Base-by-base conservation (phyloP, 1,139 yeast species). In the Sugiyamaella novakii region DNA sequence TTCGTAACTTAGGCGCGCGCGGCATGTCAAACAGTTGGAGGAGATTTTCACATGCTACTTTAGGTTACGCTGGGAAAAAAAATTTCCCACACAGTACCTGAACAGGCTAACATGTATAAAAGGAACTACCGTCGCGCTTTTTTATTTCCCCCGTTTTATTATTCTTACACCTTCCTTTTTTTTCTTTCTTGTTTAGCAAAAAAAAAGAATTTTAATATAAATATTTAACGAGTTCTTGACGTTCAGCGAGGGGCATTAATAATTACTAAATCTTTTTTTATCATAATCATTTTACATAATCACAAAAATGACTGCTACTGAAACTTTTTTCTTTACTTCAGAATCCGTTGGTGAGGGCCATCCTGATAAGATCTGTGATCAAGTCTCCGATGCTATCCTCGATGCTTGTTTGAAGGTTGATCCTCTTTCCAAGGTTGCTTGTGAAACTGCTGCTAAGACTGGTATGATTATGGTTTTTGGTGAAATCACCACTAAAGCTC, bases 291-390 rank as follows among this genome's bases (percentile, higher is more conserved):
- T 35, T 35, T 44, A 38, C 31, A 36, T 39, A 42, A 46, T 44
- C 46, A 34, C 36, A 46, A 53, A 33, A 53, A 64, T 64, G 66
- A 63, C 67, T 54, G 64, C 67, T 47, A 54, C 63, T 40, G 73
- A 70, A 63, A 77, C 82, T 56, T 87, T 87, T 73, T 78, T 87
- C 66, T 87, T 87, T 72, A 87, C 96, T 64, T 91, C 98, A 62
- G 98, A 92, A 78, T 88, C 96, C 62, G 96, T 88, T 64, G 96
- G 96, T 77, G 96, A 88, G 75, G 98, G 98, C 69, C 98, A 92
- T 82, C 98, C 98, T 70, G 98, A 92, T 73, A 92, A 92, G 84
- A 94, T 92, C 77, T 92, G 98, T 77, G 98, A 92, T 75, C 99
- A 92, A 79, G 96, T 94, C 60, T 87, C 96, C 50, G 98, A 94